These are phyloP conservation scores for Oryza coarctata DNA, from an alignment of 176 grass and related monocot genomes.

Conservation along the genomic window DNA sequence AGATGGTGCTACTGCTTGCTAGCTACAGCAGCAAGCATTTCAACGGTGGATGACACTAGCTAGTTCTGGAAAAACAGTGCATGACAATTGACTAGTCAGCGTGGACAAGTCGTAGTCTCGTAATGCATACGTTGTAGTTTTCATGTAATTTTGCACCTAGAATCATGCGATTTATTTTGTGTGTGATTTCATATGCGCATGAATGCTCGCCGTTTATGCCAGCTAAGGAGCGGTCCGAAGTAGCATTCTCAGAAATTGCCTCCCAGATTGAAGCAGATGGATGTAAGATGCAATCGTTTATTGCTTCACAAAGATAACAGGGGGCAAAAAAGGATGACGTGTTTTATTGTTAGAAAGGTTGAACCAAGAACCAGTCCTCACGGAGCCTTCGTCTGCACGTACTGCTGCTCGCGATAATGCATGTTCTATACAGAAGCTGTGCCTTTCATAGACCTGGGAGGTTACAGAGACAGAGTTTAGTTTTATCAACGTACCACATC, in stretches of 20 bases:
- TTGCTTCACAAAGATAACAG: neutral
- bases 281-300: neutral
- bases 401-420: neutral
- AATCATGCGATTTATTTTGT: neutral
- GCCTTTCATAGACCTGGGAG: conserved; percentile 35
- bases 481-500: neutral
- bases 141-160: neutral
- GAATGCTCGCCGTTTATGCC: neutral
- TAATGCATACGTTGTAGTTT: neutral
- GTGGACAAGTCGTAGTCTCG: neutral
- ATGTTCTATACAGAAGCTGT: neutral
- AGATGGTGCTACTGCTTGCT: neutral
- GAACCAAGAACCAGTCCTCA: conserved; percentile 27
- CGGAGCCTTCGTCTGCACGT: neutral
- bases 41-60: neutral
- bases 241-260: conserved; percentile 40
- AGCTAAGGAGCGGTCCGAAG: neutral
- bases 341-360: conserved; percentile 20
- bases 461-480: neutral
- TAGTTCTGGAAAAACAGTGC: neutral
- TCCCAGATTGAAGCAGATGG: neutral
- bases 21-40: neutral
- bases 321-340: neutral
- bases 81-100: neutral
- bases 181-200: neutral